phyloP scores from a whole-genome alignment of 768 basidiomycete species.

The Astraeus odoratus region DNA sequence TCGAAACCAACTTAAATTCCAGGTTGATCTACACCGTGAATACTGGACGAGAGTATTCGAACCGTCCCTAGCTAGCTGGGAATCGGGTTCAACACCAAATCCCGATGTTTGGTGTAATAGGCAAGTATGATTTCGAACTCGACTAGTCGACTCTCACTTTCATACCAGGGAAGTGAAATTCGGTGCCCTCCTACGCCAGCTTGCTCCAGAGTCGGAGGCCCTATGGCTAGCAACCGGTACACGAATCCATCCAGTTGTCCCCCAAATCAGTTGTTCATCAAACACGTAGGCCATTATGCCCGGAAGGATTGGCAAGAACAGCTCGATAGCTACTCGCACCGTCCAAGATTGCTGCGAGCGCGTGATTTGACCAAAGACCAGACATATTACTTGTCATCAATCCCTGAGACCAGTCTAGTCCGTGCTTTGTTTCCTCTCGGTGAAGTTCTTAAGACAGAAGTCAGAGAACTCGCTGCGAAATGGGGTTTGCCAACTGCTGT shows the following conservation, averaged over 20 bases:
- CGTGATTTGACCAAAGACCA: slow-evolving; percentile 76
- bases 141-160: not conserved
- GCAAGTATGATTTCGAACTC: slow-evolving; percentile 30
- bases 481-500: slow-evolving; percentile 64
- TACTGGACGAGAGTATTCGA: slow-evolving; percentile 93
- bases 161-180: slow-evolving; percentile 79
- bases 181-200: slow-evolving; percentile 65
- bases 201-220: slow-evolving; percentile 34
- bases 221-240: slow-evolving; percentile 81
- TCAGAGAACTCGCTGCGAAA: slow-evolving; percentile 61
- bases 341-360: slow-evolving; percentile 49
- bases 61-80: slow-evolving; percentile 75
- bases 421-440: slow-evolving; percentile 79
- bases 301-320: slow-evolving; percentile 46
- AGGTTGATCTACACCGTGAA: slow-evolving; percentile 85
- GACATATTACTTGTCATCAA: slow-evolving; percentile 82
- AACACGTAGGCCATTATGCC: slow-evolving; percentile 74
- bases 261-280: slow-evolving; percentile 1
- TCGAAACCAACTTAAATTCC: slow-evolving; percentile 4
- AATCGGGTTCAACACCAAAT: slow-evolving; percentile 77
- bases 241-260: not conserved
- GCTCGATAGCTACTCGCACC: slow-evolving; percentile 11
- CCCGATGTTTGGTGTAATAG: slow-evolving; percentile 91
- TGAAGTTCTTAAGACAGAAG: slow-evolving; percentile 56
- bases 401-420: slow-evolving; percentile 56